Conservation (phyloP, 257 asterid species). For the Catharanthus roseus region DNA sequence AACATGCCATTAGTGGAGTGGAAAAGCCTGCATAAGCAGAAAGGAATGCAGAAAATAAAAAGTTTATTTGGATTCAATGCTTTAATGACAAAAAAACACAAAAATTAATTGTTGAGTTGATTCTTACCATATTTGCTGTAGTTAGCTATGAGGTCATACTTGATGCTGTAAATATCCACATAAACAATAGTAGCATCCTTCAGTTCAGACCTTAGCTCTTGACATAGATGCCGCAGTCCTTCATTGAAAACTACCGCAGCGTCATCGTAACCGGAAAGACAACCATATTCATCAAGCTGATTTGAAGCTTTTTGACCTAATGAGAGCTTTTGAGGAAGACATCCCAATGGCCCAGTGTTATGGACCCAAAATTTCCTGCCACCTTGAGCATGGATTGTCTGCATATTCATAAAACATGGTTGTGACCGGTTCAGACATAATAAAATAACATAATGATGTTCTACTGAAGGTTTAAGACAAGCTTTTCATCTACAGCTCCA, state of each 20-base stretch:
- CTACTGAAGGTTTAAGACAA: not conserved
- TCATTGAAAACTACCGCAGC: conserved; percentile 67
- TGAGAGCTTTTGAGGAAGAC: conserved; percentile 71
- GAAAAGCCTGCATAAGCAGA: conserved; percentile 46
- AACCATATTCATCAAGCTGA: conserved; percentile 57
- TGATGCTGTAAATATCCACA: conserved; percentile 73
- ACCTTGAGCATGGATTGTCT: conserved; percentile 60
- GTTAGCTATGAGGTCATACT: conserved; percentile 71
- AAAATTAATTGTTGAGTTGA: not conserved
- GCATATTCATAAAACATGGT: conserved; percentile 13
- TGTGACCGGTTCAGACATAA: conserved; percentile 7
- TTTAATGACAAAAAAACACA: not conserved
- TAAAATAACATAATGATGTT: not conserved
- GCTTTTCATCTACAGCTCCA: not conserved
- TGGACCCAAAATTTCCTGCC: conserved; percentile 91
- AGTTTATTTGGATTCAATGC: not conserved
- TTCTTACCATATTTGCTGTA: conserved; percentile 28
- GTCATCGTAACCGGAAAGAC: conserved; percentile 52
- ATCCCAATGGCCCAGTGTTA: conserved; percentile 89
- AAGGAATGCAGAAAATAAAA: not conserved
- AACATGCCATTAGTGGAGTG: conserved; percentile 71
- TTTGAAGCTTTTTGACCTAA: conserved; percentile 28
- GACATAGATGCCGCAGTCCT: conserved; percentile 29
- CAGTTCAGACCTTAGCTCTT: conserved; percentile 45
- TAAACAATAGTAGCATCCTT: conserved; percentile 65